Percentiles rank a stretch among this genome's conserved stretches.
Conservation (phyloP, 495 filamentous ascomycete genomes). For the Elasticomyces elasticus region DNA sequence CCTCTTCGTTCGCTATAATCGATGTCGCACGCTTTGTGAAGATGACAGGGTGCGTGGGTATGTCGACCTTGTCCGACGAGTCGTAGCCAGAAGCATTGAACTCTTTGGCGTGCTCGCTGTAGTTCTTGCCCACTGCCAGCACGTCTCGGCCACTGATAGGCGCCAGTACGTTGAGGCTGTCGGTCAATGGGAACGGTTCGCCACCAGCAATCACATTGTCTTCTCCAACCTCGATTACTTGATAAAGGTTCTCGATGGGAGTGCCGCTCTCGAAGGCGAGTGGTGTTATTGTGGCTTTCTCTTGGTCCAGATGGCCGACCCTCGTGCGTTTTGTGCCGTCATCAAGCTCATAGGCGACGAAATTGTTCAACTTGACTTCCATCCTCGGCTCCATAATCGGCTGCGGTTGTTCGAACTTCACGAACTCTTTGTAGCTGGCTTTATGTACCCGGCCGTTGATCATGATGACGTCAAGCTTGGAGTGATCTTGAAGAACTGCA, state of each 20-base stretch:
- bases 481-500: slow-evolving; percentile 38
- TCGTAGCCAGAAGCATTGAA: slow-evolving; percentile 46
- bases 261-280: slow-evolving; percentile 41
- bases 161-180: slow-evolving; percentile 36
- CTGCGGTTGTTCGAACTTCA: slow-evolving; percentile 18
- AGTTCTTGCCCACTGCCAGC: slow-evolving; percentile 47
- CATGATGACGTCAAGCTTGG: slow-evolving; percentile 38
- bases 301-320: slow-evolving; percentile 41
- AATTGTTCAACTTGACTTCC: slow-evolving; percentile 14
- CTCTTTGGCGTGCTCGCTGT: slow-evolving; percentile 37
- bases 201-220: slow-evolving; percentile 27
- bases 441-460: slow-evolving; percentile 44
- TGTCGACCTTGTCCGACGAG: slow-evolving; percentile 39
- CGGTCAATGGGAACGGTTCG: slow-evolving; percentile 30
- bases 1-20: slow-evolving; percentile 40
- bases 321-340: slow-evolving; percentile 16
- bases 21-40: slow-evolving; percentile 48
- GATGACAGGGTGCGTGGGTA: slow-evolving; percentile 39
- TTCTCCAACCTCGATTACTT: slow-evolving; percentile 40
- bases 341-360: slow-evolving; percentile 16
- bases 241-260: slow-evolving; percentile 37
- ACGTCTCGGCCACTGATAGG: slow-evolving; percentile 44
- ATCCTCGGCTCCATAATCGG: slow-evolving; percentile 12
- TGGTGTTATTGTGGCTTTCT: slow-evolving; percentile 36
- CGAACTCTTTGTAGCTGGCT: slow-evolving; percentile 32